Percentiles rank a stretch among this genome's conserved stretches.
These are phyloP conservation scores for Debaryomyces subglobosus DNA, from an alignment of 1,139 yeast species.

Conservation along the genomic window DNA sequence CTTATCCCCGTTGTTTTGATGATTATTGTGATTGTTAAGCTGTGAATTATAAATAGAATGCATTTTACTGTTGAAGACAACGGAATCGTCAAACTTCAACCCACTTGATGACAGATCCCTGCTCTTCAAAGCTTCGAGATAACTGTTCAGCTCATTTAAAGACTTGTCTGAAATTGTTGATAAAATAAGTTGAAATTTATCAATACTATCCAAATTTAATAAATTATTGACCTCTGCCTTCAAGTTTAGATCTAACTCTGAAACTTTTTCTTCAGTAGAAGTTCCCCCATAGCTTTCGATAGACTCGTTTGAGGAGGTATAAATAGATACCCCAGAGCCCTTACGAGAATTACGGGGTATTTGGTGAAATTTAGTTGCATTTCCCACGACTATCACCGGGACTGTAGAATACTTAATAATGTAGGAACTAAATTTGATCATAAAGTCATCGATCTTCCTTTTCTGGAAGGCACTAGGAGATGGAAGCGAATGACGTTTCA, in stretches of 20 bases:
- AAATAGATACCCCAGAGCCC: conserved; percentile 2
- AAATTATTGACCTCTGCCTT: conserved; percentile 4
- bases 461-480: background rate
- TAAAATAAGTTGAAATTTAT: conserved; percentile 28
- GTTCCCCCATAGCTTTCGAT: conserved; percentile 5
- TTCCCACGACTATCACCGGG: conserved; percentile 46
- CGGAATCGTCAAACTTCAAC: conserved; percentile 16
- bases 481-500: background rate
- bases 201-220: conserved; percentile 4
- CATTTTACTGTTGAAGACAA: conserved; percentile 29
- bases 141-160: conserved; percentile 26
- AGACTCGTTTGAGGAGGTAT: conserved; percentile 5
- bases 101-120: conserved; percentile 18
- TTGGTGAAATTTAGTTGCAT: conserved; percentile 16
- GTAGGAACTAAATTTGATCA: conserved; percentile 44
- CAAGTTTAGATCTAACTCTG: background rate
- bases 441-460: conserved; percentile 21
- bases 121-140: conserved; percentile 24
- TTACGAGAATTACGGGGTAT: background rate
- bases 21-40: conserved; percentile 13
- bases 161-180: conserved; percentile 34
- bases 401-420: conserved; percentile 43
- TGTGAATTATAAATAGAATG: conserved; percentile 38
- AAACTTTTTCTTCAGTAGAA: background rate
- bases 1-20: conserved; percentile 14